phyloP scores from a whole-genome alignment of 2,329 filamentous ascomycete genomes.

The Aspergillus aculeatus region DNA sequence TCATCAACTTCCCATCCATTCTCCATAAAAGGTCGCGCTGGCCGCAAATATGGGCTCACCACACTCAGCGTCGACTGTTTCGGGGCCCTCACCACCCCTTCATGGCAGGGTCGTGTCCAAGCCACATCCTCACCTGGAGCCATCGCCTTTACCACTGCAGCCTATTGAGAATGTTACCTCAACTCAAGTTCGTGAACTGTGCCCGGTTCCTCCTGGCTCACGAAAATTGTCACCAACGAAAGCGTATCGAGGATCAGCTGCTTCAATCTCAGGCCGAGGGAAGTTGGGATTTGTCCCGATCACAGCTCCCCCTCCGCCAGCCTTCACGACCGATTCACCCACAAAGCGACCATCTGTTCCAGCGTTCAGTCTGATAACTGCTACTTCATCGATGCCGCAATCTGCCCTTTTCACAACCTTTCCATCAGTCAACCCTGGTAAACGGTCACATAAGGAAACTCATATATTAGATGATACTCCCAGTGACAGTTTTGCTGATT shows the following conservation, averaged over 20 bases:
- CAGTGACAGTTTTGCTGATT: slow-evolving; percentile 48
- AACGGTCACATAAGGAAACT: slow-evolving; percentile 48
- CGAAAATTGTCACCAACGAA: slow-evolving; percentile 70
- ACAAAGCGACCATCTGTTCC: slow-evolving; percentile 44
- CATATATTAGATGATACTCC: slow-evolving; percentile 39
- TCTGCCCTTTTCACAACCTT: slow-evolving; percentile 53
- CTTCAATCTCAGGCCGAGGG: slow-evolving; percentile 58
- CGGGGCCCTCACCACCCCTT: slow-evolving; percentile 51
- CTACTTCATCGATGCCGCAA: slow-evolving; percentile 34
- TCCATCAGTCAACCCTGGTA: slow-evolving; percentile 44
- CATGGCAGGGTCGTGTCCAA: slow-evolving; percentile 35
- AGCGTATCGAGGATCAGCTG: slow-evolving; percentile 52
- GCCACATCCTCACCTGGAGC: slow-evolving; percentile 47
- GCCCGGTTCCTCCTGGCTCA: slow-evolving; percentile 54
- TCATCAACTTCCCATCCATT: background rate
- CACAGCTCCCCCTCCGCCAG: slow-evolving; percentile 43
- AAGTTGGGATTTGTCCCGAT: slow-evolving; percentile 64
- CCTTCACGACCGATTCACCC: slow-evolving; percentile 50
- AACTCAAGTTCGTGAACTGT: slow-evolving; percentile 65
- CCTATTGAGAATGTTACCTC: slow-evolving; percentile 41
- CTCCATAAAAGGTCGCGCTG: slow-evolving; percentile 3
- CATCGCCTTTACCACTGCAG: slow-evolving; percentile 53
- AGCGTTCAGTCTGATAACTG: slow-evolving; percentile 23
- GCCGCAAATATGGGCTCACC: slow-evolving; percentile 39
- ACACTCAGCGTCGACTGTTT: slow-evolving; percentile 50